phyloP scores from a whole-genome alignment of 1,284 basidiomycete species.

The Malassezia brasiliensis region DNA sequence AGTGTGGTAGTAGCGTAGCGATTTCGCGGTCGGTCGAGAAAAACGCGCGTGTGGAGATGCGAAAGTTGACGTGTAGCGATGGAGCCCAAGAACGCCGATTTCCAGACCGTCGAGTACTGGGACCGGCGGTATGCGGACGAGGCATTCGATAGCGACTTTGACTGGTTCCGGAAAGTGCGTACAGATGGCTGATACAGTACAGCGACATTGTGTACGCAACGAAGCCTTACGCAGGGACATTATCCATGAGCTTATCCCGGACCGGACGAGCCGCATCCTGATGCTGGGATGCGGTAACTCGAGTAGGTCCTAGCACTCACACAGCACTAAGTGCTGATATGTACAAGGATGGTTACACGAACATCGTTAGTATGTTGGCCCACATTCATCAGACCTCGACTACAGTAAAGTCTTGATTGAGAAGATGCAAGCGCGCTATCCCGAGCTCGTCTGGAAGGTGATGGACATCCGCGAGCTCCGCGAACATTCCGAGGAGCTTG shows the following conservation, averaged over 20 bases:
- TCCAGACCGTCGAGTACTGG: constrained; percentile 34
- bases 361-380: constrained; percentile 25
- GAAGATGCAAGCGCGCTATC: constrained; percentile 24
- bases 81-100: constrained; percentile 28
- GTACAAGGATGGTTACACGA: constrained; percentile 26
- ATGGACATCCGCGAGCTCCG: constrained; percentile 40
- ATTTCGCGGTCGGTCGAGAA: no score
- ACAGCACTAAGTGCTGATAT: constrained; percentile 30
- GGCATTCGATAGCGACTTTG: constrained; percentile 26
- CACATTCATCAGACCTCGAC: constrained; percentile 12
- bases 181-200: constrained; percentile 6
- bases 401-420: constrained; percentile 25
- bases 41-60: no score
- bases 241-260: constrained; percentile 28
- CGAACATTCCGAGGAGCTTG: constrained; percentile 19
- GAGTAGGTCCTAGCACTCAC: constrained; percentile 16
- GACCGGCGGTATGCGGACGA: constrained; percentile 30
- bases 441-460: constrained; percentile 26
- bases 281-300: constrained; percentile 45
- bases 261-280: constrained; percentile 25
- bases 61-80: neutral
- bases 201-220: constrained; percentile 14
- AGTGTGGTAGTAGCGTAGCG: neutral
- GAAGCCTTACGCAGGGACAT: constrained; percentile 16
- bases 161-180: constrained; percentile 37